A percentile compares a stretch with the other conserved stretches of the same genome.
Conservation (phyloP, 2,329 filamentous ascomycete genomes). For the Fusarium sterilihyphosum region DNA sequence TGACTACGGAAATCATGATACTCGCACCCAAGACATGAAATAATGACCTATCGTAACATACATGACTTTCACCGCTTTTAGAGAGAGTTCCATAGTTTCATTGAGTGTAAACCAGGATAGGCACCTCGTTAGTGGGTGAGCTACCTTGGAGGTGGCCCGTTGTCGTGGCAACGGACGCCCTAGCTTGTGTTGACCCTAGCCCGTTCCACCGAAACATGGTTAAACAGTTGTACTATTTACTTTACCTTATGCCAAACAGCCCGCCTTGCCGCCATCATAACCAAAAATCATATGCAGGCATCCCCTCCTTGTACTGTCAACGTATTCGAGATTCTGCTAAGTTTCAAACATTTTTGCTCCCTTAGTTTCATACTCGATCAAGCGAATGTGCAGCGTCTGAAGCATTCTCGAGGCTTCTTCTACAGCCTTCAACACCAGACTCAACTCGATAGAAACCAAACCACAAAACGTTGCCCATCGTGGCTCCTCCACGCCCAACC, state of each 20-base stretch:
- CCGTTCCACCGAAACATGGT: slow-evolving; percentile 21
- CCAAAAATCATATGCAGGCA: slow-evolving; percentile 23
- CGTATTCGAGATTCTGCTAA: slow-evolving; percentile 14
- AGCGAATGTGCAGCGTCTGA: slow-evolving; percentile 10
- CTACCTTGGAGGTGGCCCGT: slow-evolving; percentile 8
- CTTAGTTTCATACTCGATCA: not conserved
- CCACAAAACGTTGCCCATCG: slow-evolving; percentile 38
- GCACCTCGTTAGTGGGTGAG: not conserved
- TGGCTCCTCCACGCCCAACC: slow-evolving; percentile 50
- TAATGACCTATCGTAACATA: not conserved
- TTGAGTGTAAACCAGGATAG: not conserved
- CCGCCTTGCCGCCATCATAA: slow-evolving; percentile 26
- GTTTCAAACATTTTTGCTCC: slow-evolving; percentile 13
- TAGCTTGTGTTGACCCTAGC: slow-evolving; percentile 31
- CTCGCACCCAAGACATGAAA: not conserved
- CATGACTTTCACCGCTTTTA: slow-evolving; percentile 5
- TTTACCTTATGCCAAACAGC: slow-evolving; percentile 37
- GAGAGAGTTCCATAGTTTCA: not conserved
- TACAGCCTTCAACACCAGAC: slow-evolving; percentile 2
- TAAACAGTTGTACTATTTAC: slow-evolving; percentile 28
- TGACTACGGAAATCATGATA: not conserved
- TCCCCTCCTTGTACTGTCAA: slow-evolving; percentile 37
- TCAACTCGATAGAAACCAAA: slow-evolving; percentile 3
- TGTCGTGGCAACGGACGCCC: slow-evolving; percentile 36
- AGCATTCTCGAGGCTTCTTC: not conserved